A percentile compares a stretch with the other conserved stretches of the same genome.
phyloP scores from a whole-genome alignment of 352 stramenopile genomes.

The Peronospora farinosa region DNA sequence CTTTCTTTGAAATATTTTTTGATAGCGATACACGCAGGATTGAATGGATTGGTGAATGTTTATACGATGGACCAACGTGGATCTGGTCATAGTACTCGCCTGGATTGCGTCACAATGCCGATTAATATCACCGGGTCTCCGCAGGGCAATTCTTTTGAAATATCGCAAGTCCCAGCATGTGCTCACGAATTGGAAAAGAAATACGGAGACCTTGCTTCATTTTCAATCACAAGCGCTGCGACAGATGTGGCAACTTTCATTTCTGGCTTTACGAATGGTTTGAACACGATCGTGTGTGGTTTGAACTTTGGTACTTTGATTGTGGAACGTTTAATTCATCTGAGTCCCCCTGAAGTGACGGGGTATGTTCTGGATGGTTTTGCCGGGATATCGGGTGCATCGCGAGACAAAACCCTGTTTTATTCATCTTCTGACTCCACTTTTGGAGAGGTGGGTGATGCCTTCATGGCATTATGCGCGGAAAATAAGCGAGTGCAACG shows the following conservation, averaged over 20 bases:
- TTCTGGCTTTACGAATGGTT: conserved; percentile 19
- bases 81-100: conserved; percentile 33
- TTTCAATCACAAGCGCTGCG: conserved; percentile 41
- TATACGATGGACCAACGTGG: conserved; percentile 58
- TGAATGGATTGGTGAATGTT: conserved; percentile 36
- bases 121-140: no score
- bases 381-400: conserved; percentile 28
- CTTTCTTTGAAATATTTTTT: conserved; percentile 20
- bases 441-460: conserved; percentile 33
- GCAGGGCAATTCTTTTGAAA: conserved; percentile 20
- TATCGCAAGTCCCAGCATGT: conserved; percentile 31
- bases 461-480: conserved; percentile 28
- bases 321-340: conserved; percentile 47
- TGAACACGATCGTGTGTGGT: conserved; percentile 32
- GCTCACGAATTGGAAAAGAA: conserved; percentile 33
- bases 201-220: conserved; percentile 38
- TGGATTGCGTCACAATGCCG: conserved; percentile 41
- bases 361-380: conserved; percentile 50
- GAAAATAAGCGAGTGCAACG: conserved; percentile 16
- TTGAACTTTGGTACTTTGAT: conserved; percentile 45
- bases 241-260: conserved; percentile 36
- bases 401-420: conserved; percentile 24
- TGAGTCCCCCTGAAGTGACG: conserved; percentile 30
- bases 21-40: conserved; percentile 21
- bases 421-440: conserved; percentile 37